Percentiles rank a stretch among this genome's conserved stretches.
Evolutionary conservation across 78 protist genomes (phyloP).

Genomic region (Dictyostelium purpureum): DNA sequence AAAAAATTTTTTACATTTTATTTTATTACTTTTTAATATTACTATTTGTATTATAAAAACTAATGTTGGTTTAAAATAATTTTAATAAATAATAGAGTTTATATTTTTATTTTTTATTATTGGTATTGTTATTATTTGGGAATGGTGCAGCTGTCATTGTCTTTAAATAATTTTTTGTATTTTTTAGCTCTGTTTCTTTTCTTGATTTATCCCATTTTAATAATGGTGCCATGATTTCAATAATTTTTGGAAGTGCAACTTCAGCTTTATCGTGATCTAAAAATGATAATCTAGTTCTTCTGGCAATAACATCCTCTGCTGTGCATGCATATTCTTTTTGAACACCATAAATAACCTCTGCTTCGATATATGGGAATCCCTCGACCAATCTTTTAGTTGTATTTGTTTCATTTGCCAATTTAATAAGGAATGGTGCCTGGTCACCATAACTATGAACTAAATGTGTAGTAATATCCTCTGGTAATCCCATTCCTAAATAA

Average conservation of each 20-base stretch:
- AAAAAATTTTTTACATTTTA: not conserved
- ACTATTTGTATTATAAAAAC: not conserved
- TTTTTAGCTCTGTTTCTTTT: slow-evolving; percentile 34
- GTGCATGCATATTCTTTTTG: slow-evolving; percentile 86
- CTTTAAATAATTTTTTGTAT: slow-evolving; percentile 41
- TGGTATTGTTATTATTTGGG: not conserved
- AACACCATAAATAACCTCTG: slow-evolving; percentile 87
- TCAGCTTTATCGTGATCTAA: slow-evolving; percentile 78
- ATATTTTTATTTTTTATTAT: not conserved
- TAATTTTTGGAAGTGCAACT: slow-evolving; percentile 63
- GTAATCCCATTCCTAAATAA: not conserved
- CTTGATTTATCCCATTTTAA: slow-evolving; percentile 60
- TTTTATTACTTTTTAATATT: not conserved
- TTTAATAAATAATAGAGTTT: too few relatives aligned
- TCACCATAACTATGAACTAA: slow-evolving; percentile 69
- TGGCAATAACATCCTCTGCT: slow-evolving; percentile 86
- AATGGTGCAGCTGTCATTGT: slow-evolving; percentile 72
- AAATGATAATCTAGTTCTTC: slow-evolving; percentile 94
- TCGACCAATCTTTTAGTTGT: slow-evolving; percentile 10
- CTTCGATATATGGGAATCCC: slow-evolving; percentile 89
- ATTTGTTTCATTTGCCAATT: slow-evolving; percentile 53
- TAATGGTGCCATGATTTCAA: slow-evolving; percentile 68
- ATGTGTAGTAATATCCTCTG: slow-evolving; percentile 38
- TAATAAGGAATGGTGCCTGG: slow-evolving; percentile 42
- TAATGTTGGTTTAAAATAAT: too few relatives aligned